These are phyloP conservation scores for Acorus gramineus DNA, from an alignment of 106 monocot genomes.

Conservation along the genomic window DNA sequence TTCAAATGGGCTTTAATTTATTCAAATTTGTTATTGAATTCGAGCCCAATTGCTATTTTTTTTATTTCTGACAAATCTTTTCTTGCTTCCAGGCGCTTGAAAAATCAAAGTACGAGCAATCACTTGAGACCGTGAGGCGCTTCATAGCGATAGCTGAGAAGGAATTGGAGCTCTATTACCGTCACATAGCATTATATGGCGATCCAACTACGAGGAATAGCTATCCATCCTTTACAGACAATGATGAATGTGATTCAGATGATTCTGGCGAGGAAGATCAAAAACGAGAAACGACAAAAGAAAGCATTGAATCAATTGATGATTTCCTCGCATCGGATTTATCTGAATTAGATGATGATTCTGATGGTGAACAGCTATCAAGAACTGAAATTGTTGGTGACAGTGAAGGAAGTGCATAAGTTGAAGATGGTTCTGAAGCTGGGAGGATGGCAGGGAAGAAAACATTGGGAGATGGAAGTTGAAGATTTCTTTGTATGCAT, in stretches of 20 bases:
- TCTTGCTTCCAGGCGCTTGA: constrained; percentile 82
- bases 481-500: too few species aligned
- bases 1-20: not conserved
- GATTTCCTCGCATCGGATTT: not conserved
- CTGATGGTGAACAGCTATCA: constrained; percentile 12
- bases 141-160: constrained; percentile 90
- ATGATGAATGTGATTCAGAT: not conserved
- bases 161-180: constrained; percentile 84
- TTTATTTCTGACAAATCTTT: not conserved
- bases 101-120: constrained; percentile 98
- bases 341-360: constrained; percentile 14
- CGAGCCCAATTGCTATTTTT: not conserved
- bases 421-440: constrained; percentile 13
- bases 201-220: constrained; percentile 36
- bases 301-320: constrained; percentile 5
- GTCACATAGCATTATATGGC: constrained; percentile 85
- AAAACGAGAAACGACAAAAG: constrained; percentile 4
- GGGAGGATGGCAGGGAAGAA: not conserved
- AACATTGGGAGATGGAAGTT: too few species aligned
- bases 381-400: constrained; percentile 9
- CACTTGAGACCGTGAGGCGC: constrained; percentile 82
- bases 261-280: not conserved
- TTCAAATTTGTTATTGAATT: not conserved
- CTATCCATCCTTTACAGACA: constrained; percentile 32
- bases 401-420: not conserved